Evolutionary conservation across 1,139 yeast species (phyloP), one percentile per base, ranked within the genome.

Genomic region (Scheffersomyces illinoinensis): DNA sequence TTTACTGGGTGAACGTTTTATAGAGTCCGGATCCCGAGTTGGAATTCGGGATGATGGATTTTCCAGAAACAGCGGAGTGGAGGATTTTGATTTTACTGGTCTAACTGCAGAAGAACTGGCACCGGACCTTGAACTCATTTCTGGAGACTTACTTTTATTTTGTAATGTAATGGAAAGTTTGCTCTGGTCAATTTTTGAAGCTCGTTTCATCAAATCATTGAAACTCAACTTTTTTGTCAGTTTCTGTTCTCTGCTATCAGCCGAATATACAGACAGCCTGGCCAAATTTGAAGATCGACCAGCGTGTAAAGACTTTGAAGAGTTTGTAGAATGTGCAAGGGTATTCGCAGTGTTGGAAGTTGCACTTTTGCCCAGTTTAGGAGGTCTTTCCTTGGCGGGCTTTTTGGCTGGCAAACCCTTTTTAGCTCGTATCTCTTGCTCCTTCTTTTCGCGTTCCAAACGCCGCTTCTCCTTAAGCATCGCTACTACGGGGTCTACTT

Each of bases 151-250:
- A 17, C 75, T 60, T 65, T 77, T 77, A 24, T 72, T 68, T 58
- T 72, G 75, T 56, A 74, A 74, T 7, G 72, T 68, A 24, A 81
- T 77, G 4, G 80, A 74, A 50, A 81, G 71, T 62, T 79, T 80
- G 55, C 72, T 70, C 55, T 76, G 76, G 59, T 81, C 87, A 17
- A 86, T 82, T 39, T 76, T 74, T n/a, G 86, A 85, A 0, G 95
- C 95, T 67, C 86, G 85, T 64, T 84, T 85, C 91, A 89, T 88
- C 61, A 90, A 75, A 59, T 89, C 91, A 54, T 82, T 83, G 67
- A 88, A 90, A 12, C 87, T 80, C 69, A 88, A 71, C 66, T 87
- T 88, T 64, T 86, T 83, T 14, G 43, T 33, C 43, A 33, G 43
- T 17, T 33, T 33, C 43, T 33, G 43, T 33, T 33, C 43, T 10